Evolutionary conservation across 163 green algal species (phyloP), one percentile per base, ranked within the genome.

Genomic region (Scenedesmus sp.): DNA sequence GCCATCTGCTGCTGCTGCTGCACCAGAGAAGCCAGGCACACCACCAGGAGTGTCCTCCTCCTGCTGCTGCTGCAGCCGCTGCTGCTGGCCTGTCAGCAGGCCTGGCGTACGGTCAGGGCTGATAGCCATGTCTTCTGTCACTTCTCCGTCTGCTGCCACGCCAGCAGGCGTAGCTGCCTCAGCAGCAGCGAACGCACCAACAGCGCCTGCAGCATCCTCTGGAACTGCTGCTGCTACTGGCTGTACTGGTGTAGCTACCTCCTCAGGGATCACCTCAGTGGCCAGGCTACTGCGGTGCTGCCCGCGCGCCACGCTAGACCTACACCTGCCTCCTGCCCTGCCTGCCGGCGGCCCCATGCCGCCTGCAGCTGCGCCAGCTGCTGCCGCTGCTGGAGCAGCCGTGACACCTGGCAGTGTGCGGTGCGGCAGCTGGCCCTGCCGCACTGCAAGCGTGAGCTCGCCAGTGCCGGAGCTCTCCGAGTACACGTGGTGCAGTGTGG

Each of bases 401-500:
- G 81, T 86, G 4, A 59, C 81, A 8, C 54, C 81, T 62, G 81
- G 81, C 54, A 66, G 54, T 57, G 34, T 12, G 16, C 55, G 81
- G 55, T 86, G 81, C 18, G 1, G 54, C 23, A 88, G 62, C 81
- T 92, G 79, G 8, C 81, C 81, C 66, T 88, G 62, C 4, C 88
- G 81, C 66, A 92, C 62, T 82, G 88, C 88, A 5, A 64, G 8
- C 13, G 88, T 92, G n/a, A 92, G 82, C 52, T 92, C 88, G 3
- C 88, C 88, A 57, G 88, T 92, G 62, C 88, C 88, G 16, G 77
- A 23, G 66, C 57, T 86, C 16, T 93, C 90, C 15, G 90, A 74
- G 73, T 93, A 93, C 59, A 93, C 90, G n/a, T 90, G 70, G 73
- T 93, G 84, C 56, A 93, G 90, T 5, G 90, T 93, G 20, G 83